A percentile compares a stretch with the other conserved stretches of the same genome.
Evolutionary conservation across 2,329 filamentous ascomycete species (phyloP).

Genomic region (Cordyceps javanica): DNA sequence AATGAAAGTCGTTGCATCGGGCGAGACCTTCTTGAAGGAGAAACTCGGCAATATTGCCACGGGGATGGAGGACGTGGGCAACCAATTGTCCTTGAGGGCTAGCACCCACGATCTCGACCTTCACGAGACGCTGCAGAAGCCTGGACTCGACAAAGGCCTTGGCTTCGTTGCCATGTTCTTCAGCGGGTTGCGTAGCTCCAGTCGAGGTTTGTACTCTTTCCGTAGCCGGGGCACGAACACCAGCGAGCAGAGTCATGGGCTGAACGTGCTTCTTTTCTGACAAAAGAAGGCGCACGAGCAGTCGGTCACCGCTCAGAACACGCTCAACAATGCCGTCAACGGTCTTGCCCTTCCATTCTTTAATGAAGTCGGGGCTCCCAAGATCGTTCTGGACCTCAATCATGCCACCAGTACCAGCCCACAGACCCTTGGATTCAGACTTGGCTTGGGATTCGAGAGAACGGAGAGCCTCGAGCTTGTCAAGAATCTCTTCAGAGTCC

Average conservation of each 20-base stretch:
- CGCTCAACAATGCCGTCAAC: conserved; percentile 85
- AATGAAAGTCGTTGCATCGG: conserved; percentile 92
- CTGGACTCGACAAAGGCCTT: conserved; percentile 80
- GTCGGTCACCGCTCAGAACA: conserved; percentile 83
- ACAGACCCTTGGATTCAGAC: conserved; percentile 73
- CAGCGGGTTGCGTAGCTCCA: conserved; percentile 73
- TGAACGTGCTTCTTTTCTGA: conserved; percentile 81
- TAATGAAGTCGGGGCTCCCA: conserved; percentile 70
- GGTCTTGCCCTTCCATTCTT: conserved; percentile 77
- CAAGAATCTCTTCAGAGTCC: conserved; percentile 67
- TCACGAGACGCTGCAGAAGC: conserved; percentile 78
- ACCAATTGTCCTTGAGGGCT: conserved; percentile 91
- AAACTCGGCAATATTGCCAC: conserved; percentile 89
- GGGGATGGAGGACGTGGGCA: conserved; percentile 77
- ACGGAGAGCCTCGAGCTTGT: conserved; percentile 72
- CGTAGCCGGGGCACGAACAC: conserved; percentile 83
- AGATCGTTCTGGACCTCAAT: conserved; percentile 81
- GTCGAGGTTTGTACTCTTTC: conserved; percentile 75
- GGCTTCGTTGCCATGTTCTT: conserved; percentile 86
- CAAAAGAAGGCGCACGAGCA: conserved; percentile 76
- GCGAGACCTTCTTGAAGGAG: conserved; percentile 84
- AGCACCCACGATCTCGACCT: conserved; percentile 75
- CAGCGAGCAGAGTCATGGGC: conserved; percentile 82
- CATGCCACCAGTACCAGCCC: conserved; percentile 57
- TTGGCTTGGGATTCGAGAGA: conserved; percentile 72